Conservation (phyloP, 495 filamentous ascomycete species). For the Letharia columbiana region DNA sequence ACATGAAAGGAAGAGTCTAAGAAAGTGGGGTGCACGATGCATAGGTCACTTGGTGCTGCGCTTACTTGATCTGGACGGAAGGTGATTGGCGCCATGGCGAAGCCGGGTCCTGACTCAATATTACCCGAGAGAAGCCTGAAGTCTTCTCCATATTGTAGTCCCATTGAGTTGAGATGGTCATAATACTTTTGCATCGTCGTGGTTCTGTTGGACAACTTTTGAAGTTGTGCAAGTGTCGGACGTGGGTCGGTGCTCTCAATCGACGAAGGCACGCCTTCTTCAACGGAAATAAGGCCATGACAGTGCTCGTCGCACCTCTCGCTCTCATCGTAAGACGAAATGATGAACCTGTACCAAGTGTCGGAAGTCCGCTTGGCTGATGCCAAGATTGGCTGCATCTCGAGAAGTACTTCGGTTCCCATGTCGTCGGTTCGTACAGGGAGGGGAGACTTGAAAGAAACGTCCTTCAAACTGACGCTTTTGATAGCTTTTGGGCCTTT, state of each 20-base stretch:
- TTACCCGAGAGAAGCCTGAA: conserved; percentile 20
- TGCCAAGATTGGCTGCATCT: conserved; percentile 15
- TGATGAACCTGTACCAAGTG: conserved; percentile 20
- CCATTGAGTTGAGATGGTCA: conserved; percentile 21
- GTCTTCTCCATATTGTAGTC: conserved; percentile 21
- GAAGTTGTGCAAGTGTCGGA: conserved; percentile 9
- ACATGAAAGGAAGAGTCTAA: conserved; percentile 20
- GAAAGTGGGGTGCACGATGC: conserved; percentile 21
- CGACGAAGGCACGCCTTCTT: conserved; percentile 10
- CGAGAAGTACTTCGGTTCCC: conserved; percentile 18
- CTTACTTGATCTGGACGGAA: conserved; percentile 12
- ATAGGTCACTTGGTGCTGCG: conserved; percentile 8
- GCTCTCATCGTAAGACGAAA: conserved; percentile 19
- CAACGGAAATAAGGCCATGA: conserved; percentile 16
- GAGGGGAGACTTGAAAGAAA: conserved; percentile 37
- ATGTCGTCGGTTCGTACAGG: conserved; percentile 25
- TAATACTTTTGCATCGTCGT: conserved; percentile 20
- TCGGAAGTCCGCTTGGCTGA: conserved; percentile 20
- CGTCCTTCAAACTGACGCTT: conserved; percentile 30
- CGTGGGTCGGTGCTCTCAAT: conserved; percentile 12
- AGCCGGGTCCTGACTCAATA: conserved; percentile 19
- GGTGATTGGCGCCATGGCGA: conserved; percentile 19
- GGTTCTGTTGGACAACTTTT: conserved; percentile 13
- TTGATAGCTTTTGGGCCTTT: conserved; percentile 17
- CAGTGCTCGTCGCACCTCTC: conserved; percentile 21